Evolutionary conservation across 2,329 filamentous ascomycete species (phyloP), one percentile per base, ranked within the genome.

Genomic region (Fusarium ramigenum): DNA sequence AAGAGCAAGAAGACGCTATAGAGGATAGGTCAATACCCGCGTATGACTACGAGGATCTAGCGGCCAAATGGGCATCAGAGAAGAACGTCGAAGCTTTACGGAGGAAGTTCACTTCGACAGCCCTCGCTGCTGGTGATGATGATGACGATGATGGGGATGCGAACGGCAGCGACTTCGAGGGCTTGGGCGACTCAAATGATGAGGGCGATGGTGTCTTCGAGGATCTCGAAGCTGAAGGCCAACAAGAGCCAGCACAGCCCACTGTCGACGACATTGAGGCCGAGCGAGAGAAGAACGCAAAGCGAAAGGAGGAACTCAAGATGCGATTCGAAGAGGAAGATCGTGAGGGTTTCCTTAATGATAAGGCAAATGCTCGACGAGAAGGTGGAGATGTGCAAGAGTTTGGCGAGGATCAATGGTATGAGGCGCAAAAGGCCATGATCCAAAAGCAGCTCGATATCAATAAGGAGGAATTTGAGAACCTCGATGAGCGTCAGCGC

Each of bases 351-450:
- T 95, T 98, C 80, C 91, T 93, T 78, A 97, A 97, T 79, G 94
- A 96, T 82, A 97, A 97, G 79, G 91, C 93, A 34, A 90, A 92
- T 57, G 93, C 93, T 16, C 89, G 92, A 40, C 87, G 90, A 72
- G 93, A 94, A 74, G 90, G 89, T 36, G 92, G 88, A 39, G 87
- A 88, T 7, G 86, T 90, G 10, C 90, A 96, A 60, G 93, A 97
- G 79, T 98, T 97, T 78, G 96, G 95, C 59, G 96, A 99, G 82
- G 96, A 99, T 80, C 94, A 99, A 63, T 99, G 97, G 97, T 99
- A 99, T 80, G 96, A 98, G 79, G 90, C 93, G 34, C 96, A 99
- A 80, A 99, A 99, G 84, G 94, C 96, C 37, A 89, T 93, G 81
- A 91, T 99, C 66, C 93, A 98, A 83, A 98, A 97, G 84, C 96